Base-by-base conservation (phyloP, 2,329 filamentous ascomycete genomes). In the Monosporascus sp. region DNA sequence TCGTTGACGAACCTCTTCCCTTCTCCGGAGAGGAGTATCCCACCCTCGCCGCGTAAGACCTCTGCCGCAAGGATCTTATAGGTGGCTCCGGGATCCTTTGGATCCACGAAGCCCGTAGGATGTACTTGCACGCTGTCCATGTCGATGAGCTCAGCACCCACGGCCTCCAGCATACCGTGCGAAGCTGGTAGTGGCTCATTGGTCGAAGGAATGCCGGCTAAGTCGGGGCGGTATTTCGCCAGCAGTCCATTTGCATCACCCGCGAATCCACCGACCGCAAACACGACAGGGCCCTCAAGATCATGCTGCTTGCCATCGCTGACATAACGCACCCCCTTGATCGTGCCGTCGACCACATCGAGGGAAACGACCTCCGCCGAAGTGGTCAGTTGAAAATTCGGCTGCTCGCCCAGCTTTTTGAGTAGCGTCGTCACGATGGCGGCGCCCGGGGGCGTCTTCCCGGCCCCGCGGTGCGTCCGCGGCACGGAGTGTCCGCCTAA, bases 51-150 rank as follows among this genome's bases (percentile, higher is more conserved):
- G 3, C 84, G 72, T 26, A 87, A 70, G 54, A 84, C 73, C 65
- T 87, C 84, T 0, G 84, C 84, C 0, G 83, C 83, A 4, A 87
- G 75, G 60, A 87, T 82, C 66, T 87, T 87, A 48, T 82, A 75
- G 37, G 68, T 67, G 0, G 74, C 72, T 1, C 58, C 59, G 0
- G 72, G 68, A 35, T 74, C 72, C 1, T 72, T 70, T 0, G 78
- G 77, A 57, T 86, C 82, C 6, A 87, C 71, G 60, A 87, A 87
- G 0, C 82, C 81, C 0, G 84, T 86, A 2, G 84, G 84, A 58
- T 87, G 84, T 5, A 87, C 74, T 65, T 87, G 84, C 2, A 87
- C 81, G 54, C 72, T 74, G 44, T 78, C 74, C 77, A 80, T 80
- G 28, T 80, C 77, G 41, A 79, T 68, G 14, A 78, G 64, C 35